Conservation (phyloP, 441 rosid species). For the Brassica hybrid region DNA sequence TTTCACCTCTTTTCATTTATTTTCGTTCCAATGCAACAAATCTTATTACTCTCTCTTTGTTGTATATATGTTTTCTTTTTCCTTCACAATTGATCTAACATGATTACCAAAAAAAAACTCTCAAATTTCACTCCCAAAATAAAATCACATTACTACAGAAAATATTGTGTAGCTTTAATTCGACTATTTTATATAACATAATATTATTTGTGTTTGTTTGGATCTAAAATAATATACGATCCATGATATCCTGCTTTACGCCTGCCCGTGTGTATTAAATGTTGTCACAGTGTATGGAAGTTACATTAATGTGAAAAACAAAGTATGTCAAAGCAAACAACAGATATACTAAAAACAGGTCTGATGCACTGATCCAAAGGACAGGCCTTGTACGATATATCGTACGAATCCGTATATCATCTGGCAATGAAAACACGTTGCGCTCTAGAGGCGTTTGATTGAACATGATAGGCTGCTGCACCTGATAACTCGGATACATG, state of each 20-base stretch:
- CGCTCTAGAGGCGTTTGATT: background rate
- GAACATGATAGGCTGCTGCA: background rate
- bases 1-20: slow-evolving; percentile 34
- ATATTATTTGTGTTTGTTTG: background rate
- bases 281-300: slow-evolving; percentile 27
- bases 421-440: slow-evolving; percentile 11
- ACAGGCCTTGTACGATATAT: slow-evolving; percentile 21
- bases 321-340: slow-evolving; percentile 17
- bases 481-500: background rate
- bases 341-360: background rate
- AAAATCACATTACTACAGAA: background rate
- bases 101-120: too few relatives aligned
- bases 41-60: background rate
- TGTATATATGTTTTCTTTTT: background rate
- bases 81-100: too few relatives aligned
- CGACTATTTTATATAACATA: background rate
- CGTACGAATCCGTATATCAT: slow-evolving; percentile 16
- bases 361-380: background rate
- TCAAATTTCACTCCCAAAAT: slow-evolving; percentile 7
- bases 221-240: background rate
- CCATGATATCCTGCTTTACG: background rate
- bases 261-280: slow-evolving; percentile 36
- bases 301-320: slow-evolving; percentile 16
- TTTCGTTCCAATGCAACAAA: background rate
- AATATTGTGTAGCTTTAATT: background rate